These are phyloP conservation scores for Chaetoceros tenuissimus DNA, from an alignment of 108 stramenopile genomes.

Conservation along the genomic window DNA sequence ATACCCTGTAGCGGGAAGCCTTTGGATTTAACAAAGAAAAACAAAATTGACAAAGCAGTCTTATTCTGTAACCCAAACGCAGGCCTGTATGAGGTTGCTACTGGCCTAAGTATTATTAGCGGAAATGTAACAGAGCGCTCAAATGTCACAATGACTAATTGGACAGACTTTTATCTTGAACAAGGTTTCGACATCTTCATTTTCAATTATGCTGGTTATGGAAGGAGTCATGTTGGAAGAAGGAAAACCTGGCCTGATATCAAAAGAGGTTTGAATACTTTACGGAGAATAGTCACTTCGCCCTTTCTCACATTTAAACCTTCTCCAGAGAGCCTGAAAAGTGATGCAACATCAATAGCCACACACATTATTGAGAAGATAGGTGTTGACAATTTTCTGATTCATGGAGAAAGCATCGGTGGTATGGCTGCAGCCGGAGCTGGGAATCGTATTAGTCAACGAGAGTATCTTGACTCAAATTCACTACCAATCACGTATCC, in stretches of 20 bases:
- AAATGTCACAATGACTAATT: conserved; percentile 35
- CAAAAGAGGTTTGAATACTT: not conserved
- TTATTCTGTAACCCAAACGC: conserved; percentile 90
- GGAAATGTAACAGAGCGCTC: conserved; percentile 47
- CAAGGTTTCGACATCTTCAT: conserved; percentile 73
- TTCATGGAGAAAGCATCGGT: conserved; percentile 85
- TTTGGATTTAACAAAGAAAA: not conserved
- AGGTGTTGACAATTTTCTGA: conserved; percentile 44
- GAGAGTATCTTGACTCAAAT: not conserved
- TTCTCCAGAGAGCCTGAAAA: conserved; percentile 60
- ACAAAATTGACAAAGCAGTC: conserved; percentile 43
- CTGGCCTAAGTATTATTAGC: conserved; percentile 74
- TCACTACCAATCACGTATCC: not conserved
- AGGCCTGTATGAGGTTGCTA: conserved; percentile 71
- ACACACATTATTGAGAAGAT: conserved; percentile 43
- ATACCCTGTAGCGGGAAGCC: conserved; percentile 32
- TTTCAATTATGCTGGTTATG: conserved; percentile 87
- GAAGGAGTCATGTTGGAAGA: conserved; percentile 41
- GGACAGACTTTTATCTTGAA: conserved; percentile 71
- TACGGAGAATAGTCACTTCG: not conserved
- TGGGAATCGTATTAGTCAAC: conserved; percentile 10
- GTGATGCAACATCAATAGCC: conserved; percentile 59
- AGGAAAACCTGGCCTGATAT: not conserved
- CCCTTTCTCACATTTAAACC: conserved; percentile 32
- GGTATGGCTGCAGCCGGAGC: conserved; percentile 80